Evolutionary conservation across 2,329 filamentous ascomycete species (phyloP).

Genomic region (Cryphonectria carpinicola): DNA sequence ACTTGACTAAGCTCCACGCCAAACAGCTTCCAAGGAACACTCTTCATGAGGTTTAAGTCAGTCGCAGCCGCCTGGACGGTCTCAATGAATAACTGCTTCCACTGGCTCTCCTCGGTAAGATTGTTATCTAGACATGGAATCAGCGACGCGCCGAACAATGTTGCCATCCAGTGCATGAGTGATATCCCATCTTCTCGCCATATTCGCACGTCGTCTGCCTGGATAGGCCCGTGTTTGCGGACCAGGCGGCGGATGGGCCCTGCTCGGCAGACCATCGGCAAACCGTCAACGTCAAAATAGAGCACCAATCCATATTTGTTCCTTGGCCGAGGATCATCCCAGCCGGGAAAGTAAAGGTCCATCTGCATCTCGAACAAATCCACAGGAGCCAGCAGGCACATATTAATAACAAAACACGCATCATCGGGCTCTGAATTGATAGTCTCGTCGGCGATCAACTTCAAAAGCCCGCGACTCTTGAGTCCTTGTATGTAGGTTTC

Average conservation of each 20-base stretch:
- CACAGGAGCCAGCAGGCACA: not conserved
- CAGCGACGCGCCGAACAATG: not conserved
- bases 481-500: not conserved
- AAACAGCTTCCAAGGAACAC: not conserved
- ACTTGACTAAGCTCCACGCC: not conserved
- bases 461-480: not conserved
- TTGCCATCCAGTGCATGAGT: not conserved
- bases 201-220: not conserved
- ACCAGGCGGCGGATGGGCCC: not conserved
- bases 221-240: not conserved
- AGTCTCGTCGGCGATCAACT: not conserved
- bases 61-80: not conserved
- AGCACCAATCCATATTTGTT: not conserved
- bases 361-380: not conserved
- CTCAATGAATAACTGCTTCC: not conserved
- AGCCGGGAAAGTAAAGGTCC: not conserved
- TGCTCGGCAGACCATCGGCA: accelerated
- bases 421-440: not conserved
- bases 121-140: accelerated
- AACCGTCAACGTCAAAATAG: not conserved
- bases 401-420: not conserved
- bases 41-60: not conserved
- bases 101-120: not conserved
- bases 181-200: not conserved
- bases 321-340: not conserved